Conservation (phyloP, 2,329 filamentous ascomycete species). For the Talaromyces islandicus region DNA sequence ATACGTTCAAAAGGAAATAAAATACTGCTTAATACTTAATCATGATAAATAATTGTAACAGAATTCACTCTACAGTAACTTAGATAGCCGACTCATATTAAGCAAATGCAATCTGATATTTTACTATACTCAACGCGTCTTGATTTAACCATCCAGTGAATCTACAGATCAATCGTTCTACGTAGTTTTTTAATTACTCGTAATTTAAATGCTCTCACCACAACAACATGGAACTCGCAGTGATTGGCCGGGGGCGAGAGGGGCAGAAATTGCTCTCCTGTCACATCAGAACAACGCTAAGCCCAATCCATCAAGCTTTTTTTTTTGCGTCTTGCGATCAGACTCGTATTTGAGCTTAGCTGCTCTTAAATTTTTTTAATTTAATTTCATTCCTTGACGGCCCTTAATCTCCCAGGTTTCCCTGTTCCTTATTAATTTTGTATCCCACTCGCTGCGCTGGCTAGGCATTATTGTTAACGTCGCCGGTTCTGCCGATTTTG, state of each 20-base stretch:
- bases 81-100: no score
- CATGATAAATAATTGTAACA: no score
- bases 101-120: no score
- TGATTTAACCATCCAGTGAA: no score
- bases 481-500: background rate
- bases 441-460: background rate
- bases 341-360: background rate
- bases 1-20: no score
- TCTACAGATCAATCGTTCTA: no score
- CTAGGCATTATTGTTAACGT: background rate
- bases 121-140: no score
- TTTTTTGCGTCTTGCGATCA: background rate
- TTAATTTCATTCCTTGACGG: background rate
- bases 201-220: no score
- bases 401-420: background rate
- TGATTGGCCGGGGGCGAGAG: background rate
- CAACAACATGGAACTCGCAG: no score
- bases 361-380: background rate
- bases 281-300: background rate
- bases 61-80: no score
- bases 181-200: no score
- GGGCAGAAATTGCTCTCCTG: background rate
- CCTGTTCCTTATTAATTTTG: background rate
- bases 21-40: no score
- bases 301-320: background rate